Base-by-base conservation (phyloP, 169 alveolate genomes). In the Blepharisma undulans region DNA sequence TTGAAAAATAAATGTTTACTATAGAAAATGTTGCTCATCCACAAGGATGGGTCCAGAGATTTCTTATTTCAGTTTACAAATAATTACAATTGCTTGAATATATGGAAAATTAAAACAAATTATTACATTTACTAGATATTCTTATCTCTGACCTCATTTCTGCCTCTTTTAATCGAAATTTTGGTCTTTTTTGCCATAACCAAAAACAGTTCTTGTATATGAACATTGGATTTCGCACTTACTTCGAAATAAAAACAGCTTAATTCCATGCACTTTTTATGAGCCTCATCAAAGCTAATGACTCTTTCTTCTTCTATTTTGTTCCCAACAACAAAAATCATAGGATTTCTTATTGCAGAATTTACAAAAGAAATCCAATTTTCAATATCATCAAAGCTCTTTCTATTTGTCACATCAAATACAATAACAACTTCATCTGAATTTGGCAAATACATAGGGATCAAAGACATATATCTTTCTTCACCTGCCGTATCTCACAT, bases 321-420 rank as follows among this genome's bases (percentile, higher is more conserved):
- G 92, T 98, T 98, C 48, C 99, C 99, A 48, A 98, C 96, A 16
- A 98, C 95, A n/a, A 98, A 86, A 32, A 97, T 94, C 77, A 95
- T 96, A 10, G 97, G 98, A 87, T 96, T 97, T 90, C 96, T 96
- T 88, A 95, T 95, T 7, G 99, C 99, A 91, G 97, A 34, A 25
- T 84, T 84, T 85, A 98, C 99, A 71, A 99, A 98, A 74, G 96
- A 94, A 91, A 99, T 97, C 99, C 99, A 99, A 77, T 95, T 98
- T 81, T 98, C 98, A 76, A 99, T 98, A 92, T 97, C 97, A 76
- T 96, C 98, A 89, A 98, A 98, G n/a, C 99, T 97, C 25, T 96
- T 98, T 77, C 98, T 93, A 92, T 98, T 98, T 32, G 99, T 97
- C 7, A 98, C 98, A 92, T 98, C 99, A 84, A 22, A 84, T 22